Base-by-base conservation (phyloP, 345 rosid species). In the Citrus mangshanensis region DNA sequence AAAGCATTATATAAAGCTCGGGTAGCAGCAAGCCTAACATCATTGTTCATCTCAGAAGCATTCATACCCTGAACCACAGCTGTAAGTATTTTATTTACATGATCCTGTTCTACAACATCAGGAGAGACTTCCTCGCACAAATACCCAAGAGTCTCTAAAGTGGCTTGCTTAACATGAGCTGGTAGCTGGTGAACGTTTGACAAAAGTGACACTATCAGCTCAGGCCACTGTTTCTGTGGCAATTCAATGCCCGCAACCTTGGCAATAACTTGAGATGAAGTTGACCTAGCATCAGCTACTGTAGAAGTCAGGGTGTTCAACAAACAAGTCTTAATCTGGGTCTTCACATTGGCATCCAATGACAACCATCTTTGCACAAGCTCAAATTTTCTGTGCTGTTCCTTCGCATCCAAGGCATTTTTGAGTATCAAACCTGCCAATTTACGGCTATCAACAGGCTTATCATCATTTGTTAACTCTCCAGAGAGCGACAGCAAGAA, bases 21-120 rank as follows among this genome's bases (percentile, higher is more conserved):
- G 10, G 88, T 87, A 42, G 93, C 93, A 68, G 89, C 93, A 84
- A 90, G 90, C 78, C 93, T 83, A 54, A 88, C 93, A 75, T 90
- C 92, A 76, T 79, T 83, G 70, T 86, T 87, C 35, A 80, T 88
- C 76, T 90, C 93, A 8, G 90, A 81, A 9, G 87, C 85, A 74
- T 85, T 90, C 93, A 88, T 87, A 59, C 90, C 89, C 80, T 90
- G 85, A 67, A 82, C 85, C 18, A 79, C 82, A 6, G 77, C 82
- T 3, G 80, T 82, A 32, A 85, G 84, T 38, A 85, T 85, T 67
- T 83, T 85, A 71, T 85, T 85, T 54, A 83, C 86, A 34, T 85
- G 84, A 54, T 85, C 87, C 54, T 85, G 87, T n/a, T 85, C 87
- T 4, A 85, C 81, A 69, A 64, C 83, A 81, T 85, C 85, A 46